Evolutionary conservation across 257 asterid species (phyloP), one percentile per base, ranked within the genome.

Genomic region (Cynanchum wilfordii): DNA sequence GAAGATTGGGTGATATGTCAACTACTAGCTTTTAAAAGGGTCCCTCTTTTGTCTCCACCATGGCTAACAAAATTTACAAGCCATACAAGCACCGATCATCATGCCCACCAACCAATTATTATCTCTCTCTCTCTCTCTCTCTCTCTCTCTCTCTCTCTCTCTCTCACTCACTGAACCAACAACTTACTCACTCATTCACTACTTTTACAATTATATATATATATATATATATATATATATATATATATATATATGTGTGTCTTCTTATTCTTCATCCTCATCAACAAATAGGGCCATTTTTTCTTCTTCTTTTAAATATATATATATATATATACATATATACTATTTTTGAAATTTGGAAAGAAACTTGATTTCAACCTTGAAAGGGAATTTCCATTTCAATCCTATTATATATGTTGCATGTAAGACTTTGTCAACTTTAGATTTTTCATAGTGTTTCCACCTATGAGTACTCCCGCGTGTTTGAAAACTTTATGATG

Each of bases 41-140:
- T 57, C 78, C 72, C 81, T 67, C 47, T 73, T 42, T 13, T 78
- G 82, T 78, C 82, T 78, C 76, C 76, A 30, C 60, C 54, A 56
- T 69, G 75, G 63, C 50, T 56, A 60, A 38, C 82, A 78, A 58
- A 49, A 58, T 29, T 70, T 68, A 70, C 36, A 70, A 69, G 30
- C 42, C 44, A 57, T 25, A 68, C 79, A 68, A 47, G 52, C 59
- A 68, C 74, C 65, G 55, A 59, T 75, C 64, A 69, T 69, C 70
- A 75, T 45, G 74, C 68, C 69, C 69, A 75, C 69, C 79, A 58
- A 75, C 60, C 74, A 75, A 75, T 57, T 68, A 68, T 58, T 67
- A 75, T 68, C 68, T 50, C 38, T 33, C 59, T 44, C 65, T 54
- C 70, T n/a, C 16, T 25, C 38, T 33, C 38, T 33, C 36, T 30